phyloP scores from a whole-genome alignment of 805 yeast genomes.

The Ogataea wickerhamii region DNA sequence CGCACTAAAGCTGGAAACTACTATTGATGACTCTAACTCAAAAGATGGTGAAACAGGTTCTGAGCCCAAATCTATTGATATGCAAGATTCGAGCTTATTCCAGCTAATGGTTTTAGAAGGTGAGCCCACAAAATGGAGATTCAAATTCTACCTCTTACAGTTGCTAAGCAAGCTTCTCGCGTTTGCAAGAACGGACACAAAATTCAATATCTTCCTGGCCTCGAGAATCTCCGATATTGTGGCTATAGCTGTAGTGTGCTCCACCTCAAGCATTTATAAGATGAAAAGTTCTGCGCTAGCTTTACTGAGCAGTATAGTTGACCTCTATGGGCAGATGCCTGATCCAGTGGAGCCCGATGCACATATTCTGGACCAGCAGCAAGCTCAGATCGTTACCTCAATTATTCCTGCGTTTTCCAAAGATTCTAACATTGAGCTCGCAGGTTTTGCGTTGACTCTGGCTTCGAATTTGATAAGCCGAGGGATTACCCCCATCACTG shows the following conservation, averaged over 20 bases:
- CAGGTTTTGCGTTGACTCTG: conserved; percentile 72
- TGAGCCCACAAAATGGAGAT: conserved; percentile 57
- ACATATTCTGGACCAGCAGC: conserved; percentile 82
- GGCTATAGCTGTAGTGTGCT: conserved; percentile 73
- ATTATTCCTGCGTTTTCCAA: conserved; percentile 78
- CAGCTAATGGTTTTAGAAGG: conserved; percentile 37
- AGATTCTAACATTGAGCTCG: conserved; percentile 69
- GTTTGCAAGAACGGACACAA: conserved; percentile 37
- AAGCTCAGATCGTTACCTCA: conserved; percentile 90
- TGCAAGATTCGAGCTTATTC: conserved; percentile 9
- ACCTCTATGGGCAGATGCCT: conserved; percentile 52
- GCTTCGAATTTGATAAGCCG: conserved; percentile 72
- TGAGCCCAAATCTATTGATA: conserved; percentile 1
- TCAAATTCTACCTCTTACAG: conserved; percentile 46
- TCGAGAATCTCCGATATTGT: conserved; percentile 60
- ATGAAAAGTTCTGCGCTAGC: conserved; percentile 64
- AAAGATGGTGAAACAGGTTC: conserved; percentile 1
- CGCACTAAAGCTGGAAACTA: conserved; percentile 14
- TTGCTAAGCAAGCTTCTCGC: conserved; percentile 42
- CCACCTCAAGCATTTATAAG: conserved; percentile 63
- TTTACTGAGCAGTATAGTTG: conserved; percentile 61
- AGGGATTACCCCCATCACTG: conserved; percentile 47
- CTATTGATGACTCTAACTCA: conserved; percentile 1
- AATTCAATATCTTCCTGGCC: conserved; percentile 39
- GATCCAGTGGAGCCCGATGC: conserved; percentile 73